Percentiles rank a stretch among this genome's conserved stretches.
Conservation (phyloP, 495 filamentous ascomycete genomes). For the Cryomyces minteri region DNA sequence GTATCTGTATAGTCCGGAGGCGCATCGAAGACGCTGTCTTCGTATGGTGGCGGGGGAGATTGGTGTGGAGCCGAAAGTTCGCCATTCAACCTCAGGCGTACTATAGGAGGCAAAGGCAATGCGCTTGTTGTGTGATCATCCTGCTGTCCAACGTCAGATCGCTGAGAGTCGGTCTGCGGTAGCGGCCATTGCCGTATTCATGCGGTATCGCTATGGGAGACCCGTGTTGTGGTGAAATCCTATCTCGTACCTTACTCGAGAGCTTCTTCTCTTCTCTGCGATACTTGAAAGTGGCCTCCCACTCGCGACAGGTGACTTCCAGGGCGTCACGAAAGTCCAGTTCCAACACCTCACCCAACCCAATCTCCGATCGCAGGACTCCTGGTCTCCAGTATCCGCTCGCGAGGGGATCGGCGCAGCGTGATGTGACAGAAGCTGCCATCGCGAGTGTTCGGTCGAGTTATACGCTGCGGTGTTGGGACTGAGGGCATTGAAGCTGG, state of each 20-base stretch:
- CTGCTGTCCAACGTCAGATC: no score
- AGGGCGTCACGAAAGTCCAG: not conserved
- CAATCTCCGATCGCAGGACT: slow-evolving; percentile 17
- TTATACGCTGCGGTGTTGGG: slow-evolving; percentile 1
- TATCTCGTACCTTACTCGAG: not conserved
- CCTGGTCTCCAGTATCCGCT: slow-evolving; percentile 13
- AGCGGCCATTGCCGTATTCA: no score
- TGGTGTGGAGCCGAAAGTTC: no score
- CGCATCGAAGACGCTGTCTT: slow-evolving; percentile 13
- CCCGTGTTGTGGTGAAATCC: not conserved
- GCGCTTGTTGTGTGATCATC: no score
- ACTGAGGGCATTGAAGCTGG: slow-evolving; percentile 10
- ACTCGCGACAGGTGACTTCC: not conserved
- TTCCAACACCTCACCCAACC: slow-evolving; percentile 12
- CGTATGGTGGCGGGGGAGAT: slow-evolving; percentile 11
- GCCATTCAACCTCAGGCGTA: no score
- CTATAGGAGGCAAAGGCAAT: no score
- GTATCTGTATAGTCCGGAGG: slow-evolving; percentile 20
- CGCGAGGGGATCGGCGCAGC: slow-evolving; percentile 10
- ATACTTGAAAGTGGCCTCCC: no score
- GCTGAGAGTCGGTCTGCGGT: no score
- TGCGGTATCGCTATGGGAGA: not conserved
- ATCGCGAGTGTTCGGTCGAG: slow-evolving; percentile 12
- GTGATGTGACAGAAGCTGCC: slow-evolving; percentile 15
- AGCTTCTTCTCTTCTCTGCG: no score